Evolutionary conservation across 805 yeast genomes (phyloP), one percentile per base, ranked within the genome.

Genomic region (Candida koratica): DNA sequence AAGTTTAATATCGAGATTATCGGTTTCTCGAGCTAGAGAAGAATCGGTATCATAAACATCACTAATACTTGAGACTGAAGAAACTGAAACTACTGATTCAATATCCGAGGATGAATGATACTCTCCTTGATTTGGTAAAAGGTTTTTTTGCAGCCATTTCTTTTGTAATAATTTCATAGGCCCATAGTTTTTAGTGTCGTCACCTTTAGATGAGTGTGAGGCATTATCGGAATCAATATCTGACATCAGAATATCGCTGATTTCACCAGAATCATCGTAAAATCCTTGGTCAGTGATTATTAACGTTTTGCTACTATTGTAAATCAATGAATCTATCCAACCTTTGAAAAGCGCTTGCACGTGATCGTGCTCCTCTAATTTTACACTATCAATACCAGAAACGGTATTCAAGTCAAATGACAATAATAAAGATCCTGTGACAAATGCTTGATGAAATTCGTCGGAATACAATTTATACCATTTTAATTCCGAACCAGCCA

Each of bases 381-480:
- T 20, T 20, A 10, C 10, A 20, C 9, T 10, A 20, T 7, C 10
- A 20, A 10, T 20, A 8, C 23, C 10, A 8, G 23, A 20, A 28
- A 33, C 40, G 5, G 57, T 50, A 7, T 49, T 45, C 32, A 73
- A 44, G 37, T 67, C 71, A 39, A 72, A 64, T 23, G 70, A 65
- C 7, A 69, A 34, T 15, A 69, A 52, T 10, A 74, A 37, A 0
- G 75, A 67, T 0, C 79, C 79, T 1, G 77, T 70, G 9, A 72
- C 71, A 47, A 60, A 74, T 10, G 66, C 52, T 25, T 64, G 62
- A 36, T 65, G 53, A 1, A 56, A 49, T 28, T 51, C 55, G 15
- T 64, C 64, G 6, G 75, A 68, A 33, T 62, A 60, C 5, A 74
- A 49, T 41, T 61, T 60, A 45, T 63, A 67, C 77, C 77, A 74